Evolutionary conservation across 1,284 basidiomycete species (phyloP).

Genomic region (Pisolithus thermaeus): DNA sequence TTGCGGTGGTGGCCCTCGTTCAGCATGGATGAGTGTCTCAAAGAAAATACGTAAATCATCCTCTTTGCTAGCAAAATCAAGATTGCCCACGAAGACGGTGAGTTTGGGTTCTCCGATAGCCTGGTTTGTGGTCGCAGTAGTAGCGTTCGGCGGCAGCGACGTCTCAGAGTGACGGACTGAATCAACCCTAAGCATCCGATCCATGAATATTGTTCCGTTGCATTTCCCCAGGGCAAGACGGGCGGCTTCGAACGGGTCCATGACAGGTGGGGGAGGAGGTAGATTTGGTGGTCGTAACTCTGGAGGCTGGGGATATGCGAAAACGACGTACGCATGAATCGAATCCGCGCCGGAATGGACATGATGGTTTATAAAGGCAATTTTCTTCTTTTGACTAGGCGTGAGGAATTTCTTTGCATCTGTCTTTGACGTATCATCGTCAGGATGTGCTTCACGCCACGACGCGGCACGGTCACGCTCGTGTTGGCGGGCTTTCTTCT

Average conservation of each 20-base stretch:
- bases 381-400: conserved; percentile 85
- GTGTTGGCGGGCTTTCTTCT: conserved; percentile 41
- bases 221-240: conserved; percentile 52
- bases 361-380: conserved; percentile 91
- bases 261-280: conserved; percentile 45
- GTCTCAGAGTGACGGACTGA: conserved; percentile 39
- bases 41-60: conserved; percentile 87
- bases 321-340: conserved; percentile 85
- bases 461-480: conserved; percentile 55
- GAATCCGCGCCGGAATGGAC: conserved; percentile 68
- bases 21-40: conserved; percentile 70
- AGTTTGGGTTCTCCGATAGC: conserved; percentile 63
- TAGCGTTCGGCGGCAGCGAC: conserved; percentile 1
- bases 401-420: conserved; percentile 69
- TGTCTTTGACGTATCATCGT: conserved; percentile 37
- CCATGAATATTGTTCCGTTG: conserved; percentile 74
- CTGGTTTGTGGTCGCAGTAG: conserved; percentile 4
- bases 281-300: conserved; percentile 43
- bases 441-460: conserved; percentile 57
- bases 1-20: conserved; percentile 53
- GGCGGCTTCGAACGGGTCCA: conserved; percentile 76
- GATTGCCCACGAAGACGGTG: conserved; percentile 87
- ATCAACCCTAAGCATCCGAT: conserved; percentile 73
- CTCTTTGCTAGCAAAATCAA: conserved; percentile 90
- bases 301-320: conserved; percentile 59